Evolutionary conservation across 164 flowering plant genomes (phyloP).

Genomic region (Berberis vulgaris): DNA sequence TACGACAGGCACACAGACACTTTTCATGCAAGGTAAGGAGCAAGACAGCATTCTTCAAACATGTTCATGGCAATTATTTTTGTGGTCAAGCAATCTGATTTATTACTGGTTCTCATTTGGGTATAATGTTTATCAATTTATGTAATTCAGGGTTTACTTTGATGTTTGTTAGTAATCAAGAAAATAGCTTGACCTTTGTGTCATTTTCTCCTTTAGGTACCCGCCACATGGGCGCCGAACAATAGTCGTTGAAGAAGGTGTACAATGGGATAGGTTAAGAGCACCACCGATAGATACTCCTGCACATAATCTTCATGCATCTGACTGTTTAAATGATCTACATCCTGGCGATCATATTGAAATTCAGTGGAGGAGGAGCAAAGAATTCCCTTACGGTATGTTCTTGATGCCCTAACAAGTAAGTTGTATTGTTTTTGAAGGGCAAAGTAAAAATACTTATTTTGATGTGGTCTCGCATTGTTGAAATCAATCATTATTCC

Average conservation of each 20-base stretch:
- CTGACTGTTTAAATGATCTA: conserved; percentile 67
- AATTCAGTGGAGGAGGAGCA: conserved; percentile 89
- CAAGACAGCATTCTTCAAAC: conserved; percentile 1
- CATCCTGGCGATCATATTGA: conserved; percentile 84
- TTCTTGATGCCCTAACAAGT: background rate
- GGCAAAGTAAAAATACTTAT: no score
- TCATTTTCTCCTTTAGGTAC: conserved; percentile 37
- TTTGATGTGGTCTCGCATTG: no score
- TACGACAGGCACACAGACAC: conserved; percentile 60
- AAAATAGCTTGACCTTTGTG: background rate
- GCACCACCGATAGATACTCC: conserved; percentile 61
- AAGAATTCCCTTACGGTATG: conserved; percentile 84
- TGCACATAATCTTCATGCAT: conserved; percentile 51
- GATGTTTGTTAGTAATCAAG: background rate
- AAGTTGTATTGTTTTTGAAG: background rate
- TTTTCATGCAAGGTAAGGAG: conserved; percentile 69
- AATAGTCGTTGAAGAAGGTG: conserved; percentile 49
- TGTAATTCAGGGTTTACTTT: background rate
- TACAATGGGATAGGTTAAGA: conserved; percentile 75
- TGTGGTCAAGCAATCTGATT: background rate
- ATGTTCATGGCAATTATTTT: background rate
- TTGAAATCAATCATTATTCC: no score
- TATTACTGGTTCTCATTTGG: background rate
- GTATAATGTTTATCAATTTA: background rate
- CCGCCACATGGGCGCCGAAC: conserved; percentile 44